These are phyloP conservation scores for Vitis hybrid DNA, from an alignment of 177 flowering plant genomes.

Conservation along the genomic window DNA sequence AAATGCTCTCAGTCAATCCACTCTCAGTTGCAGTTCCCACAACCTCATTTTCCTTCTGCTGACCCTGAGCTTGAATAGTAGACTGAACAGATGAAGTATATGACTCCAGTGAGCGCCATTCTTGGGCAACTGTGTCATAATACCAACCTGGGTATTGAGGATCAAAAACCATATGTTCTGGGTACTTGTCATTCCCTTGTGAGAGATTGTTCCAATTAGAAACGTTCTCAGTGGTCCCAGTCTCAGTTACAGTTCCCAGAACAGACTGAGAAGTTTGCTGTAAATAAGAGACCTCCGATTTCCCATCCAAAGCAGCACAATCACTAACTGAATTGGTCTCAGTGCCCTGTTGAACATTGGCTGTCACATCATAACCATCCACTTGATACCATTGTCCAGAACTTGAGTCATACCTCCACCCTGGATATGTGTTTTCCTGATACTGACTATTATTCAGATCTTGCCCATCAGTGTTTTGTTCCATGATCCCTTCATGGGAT, in stretches of 20 bases:
- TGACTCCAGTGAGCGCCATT: constrained; percentile 68
- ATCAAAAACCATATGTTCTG: constrained; percentile 86
- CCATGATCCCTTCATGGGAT: constrained; percentile 16
- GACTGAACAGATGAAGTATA: constrained; percentile 42
- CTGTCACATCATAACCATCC: constrained; percentile 38
- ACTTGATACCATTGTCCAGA: constrained; percentile 83
- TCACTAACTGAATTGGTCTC: constrained; percentile 20
- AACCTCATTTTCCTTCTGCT: constrained; percentile 34
- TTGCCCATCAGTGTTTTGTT: constrained; percentile 31
- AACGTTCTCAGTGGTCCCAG: constrained; percentile 41
- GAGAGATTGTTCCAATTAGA: constrained; percentile 51
- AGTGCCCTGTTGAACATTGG: constrained; percentile 31
- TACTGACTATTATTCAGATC: constrained; percentile 46
- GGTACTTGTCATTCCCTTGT: constrained; percentile 58
- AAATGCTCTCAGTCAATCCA: constrained; percentile 43
- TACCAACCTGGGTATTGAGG: constrained; percentile 96
- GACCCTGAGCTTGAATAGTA: constrained; percentile 26
- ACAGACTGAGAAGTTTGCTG: constrained; percentile 64
- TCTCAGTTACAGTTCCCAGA: constrained; percentile 44
- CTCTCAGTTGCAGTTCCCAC: constrained; percentile 44
- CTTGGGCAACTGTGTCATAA: constrained; percentile 69
- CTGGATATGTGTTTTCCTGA: constrained; percentile 80
- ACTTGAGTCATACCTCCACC: constrained; percentile 73
- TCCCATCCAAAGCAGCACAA: constrained; percentile 29
- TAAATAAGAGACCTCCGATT: constrained; percentile 59